Percentiles rank a stretch among this genome's conserved stretches.
Conservation (phyloP, 2,329 filamentous ascomycete genomes). For the Fusarium metavorans region DNA sequence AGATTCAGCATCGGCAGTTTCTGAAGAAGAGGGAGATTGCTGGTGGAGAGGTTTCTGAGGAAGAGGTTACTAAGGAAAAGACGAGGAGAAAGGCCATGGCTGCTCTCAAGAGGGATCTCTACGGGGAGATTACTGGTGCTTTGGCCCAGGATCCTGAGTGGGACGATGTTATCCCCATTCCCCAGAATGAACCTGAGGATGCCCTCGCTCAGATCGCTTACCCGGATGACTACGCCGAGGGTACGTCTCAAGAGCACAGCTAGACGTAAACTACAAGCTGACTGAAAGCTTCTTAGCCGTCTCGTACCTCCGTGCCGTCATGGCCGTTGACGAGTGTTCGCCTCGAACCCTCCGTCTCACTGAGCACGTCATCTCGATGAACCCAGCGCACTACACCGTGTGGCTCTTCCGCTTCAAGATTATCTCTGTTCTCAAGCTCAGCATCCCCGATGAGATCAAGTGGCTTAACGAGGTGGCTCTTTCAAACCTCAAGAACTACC, state of each 20-base stretch:
- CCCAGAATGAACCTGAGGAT: constrained; percentile 83
- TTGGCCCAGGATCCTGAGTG: constrained; percentile 76
- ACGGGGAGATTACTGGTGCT: constrained; percentile 61
- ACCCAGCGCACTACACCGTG: constrained; percentile 97
- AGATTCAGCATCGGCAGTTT: constrained; percentile 60
- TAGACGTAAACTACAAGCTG: constrained; percentile 12
- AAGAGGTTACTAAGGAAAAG: constrained; percentile 61
- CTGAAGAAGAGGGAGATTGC: constrained; percentile 51
- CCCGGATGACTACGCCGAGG: constrained; percentile 86
- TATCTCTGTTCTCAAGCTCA: constrained; percentile 73
- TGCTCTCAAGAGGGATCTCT: constrained; percentile 62
- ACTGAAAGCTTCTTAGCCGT: constrained; percentile 69
- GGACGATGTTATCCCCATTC: constrained; percentile 86
- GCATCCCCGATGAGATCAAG: constrained; percentile 77
- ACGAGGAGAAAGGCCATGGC: constrained; percentile 64
- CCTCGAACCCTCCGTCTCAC: constrained; percentile 84
- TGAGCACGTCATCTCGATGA: constrained; percentile 89
- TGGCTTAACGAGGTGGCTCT: constrained; percentile 91
- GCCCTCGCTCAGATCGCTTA: constrained; percentile 96
- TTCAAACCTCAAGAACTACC: constrained; percentile 94
- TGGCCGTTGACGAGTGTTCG: constrained; percentile 88
- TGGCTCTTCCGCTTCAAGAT: constrained; percentile 95
- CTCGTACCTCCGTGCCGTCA: constrained; percentile 91
- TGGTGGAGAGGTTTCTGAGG: constrained; percentile 36
- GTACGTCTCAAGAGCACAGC: constrained; percentile 53